Evolutionary conservation across 495 filamentous ascomycete species (phyloP), one percentile per base, ranked within the genome.

Genomic region (Sordaria brevicollis): DNA sequence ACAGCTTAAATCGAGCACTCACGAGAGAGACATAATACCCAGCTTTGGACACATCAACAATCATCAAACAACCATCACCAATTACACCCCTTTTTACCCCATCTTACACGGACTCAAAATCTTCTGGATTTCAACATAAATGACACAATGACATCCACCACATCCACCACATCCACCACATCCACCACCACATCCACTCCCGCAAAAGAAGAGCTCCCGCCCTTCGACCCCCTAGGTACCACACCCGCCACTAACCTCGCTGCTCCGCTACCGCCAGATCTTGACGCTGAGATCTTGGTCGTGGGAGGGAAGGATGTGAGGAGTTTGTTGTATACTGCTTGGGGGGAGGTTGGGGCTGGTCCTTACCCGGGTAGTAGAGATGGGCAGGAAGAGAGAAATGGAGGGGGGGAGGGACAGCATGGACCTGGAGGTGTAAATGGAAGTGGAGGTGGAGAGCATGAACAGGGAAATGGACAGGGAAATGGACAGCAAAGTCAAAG

Each of bases 281-380:
- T 82, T 49, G 71, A 81, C 38, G 84, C 82, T 29, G 73, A 81
- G 31, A 71, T 89, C n/a, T 78, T 89, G 1, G 74, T 84, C 3
- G 79, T 89, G 8, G 84, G 83, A 10, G 85, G 85, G 70, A 84
- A 83, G 0, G 86, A 88, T 76, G 80, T 79, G 6, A 80, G 86
- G 11, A 82, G 82, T 70, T 75, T 87, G 37, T 74, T 88, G 4
- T 88, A 81, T 69, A 87, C 86, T 0, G 68, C 76, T 15, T 81
- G 80, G 68, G 68, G 68, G 19, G 76, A 81, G 25, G 41, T 68
- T 37, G 72, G 72, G 5, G 33, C 67, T 33, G 66, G n/a, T n/a
- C n/a, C n/a, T n/a, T n/a, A n/a, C n/a, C n/a, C n/a, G n/a, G n/a
- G n/a, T n/a, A n/a, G n/a, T n/a, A n/a, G n/a, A n/a, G n/a, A n/a